A percentile compares a stretch with the other conserved stretches of the same genome.
Evolutionary conservation across 2,329 filamentous ascomycete genomes (phyloP).

Genomic region (Blumeriella jaapii): DNA sequence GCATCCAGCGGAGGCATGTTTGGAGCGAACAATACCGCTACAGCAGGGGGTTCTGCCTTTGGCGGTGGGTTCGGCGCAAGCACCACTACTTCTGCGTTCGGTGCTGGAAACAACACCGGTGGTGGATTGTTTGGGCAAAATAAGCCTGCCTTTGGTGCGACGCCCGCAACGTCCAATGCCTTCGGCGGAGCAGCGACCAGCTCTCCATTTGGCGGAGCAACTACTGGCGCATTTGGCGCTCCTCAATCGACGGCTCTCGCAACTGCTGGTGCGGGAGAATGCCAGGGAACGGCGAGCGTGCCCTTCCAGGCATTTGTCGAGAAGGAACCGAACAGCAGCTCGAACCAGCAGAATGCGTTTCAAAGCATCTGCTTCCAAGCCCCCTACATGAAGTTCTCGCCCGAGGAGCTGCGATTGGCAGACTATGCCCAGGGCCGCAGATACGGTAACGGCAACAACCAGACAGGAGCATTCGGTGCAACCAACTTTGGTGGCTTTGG

Average conservation of each 20-base stretch:
- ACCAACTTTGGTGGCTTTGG: slow-evolving; percentile 31
- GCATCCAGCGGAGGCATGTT: slow-evolving; percentile 36
- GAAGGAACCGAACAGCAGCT: slow-evolving; percentile 53
- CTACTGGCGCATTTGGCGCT: slow-evolving; percentile 32
- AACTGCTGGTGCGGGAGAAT: slow-evolving; percentile 37
- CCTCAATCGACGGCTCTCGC: slow-evolving; percentile 36
- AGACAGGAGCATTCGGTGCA: slow-evolving; percentile 63
- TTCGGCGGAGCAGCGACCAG: slow-evolving; percentile 27
- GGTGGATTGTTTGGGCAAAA: slow-evolving; percentile 24
- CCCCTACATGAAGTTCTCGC: slow-evolving; percentile 78
- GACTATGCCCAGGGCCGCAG: slow-evolving; percentile 84
- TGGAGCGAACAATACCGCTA: slow-evolving; percentile 35
- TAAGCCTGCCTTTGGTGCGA: slow-evolving; percentile 25
- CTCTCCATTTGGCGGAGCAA: slow-evolving; percentile 22
- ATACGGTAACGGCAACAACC: slow-evolving; percentile 71
- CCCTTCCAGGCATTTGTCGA: slow-evolving; percentile 60
- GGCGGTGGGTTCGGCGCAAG: slow-evolving; percentile 34
- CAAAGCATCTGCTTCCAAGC: slow-evolving; percentile 72
- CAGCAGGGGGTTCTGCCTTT: slow-evolving; percentile 27
- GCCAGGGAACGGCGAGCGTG: slow-evolving; percentile 57
- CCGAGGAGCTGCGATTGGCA: slow-evolving; percentile 70
- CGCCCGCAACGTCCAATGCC: slow-evolving; percentile 14
- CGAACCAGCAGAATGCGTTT: slow-evolving; percentile 50
- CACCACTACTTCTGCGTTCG: slow-evolving; percentile 22
- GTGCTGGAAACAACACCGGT: slow-evolving; percentile 17